Evolutionary conservation across 208 protist species (phyloP), one percentile per base, ranked within the genome.

Genomic region (Wallacemonas sp.): DNA sequence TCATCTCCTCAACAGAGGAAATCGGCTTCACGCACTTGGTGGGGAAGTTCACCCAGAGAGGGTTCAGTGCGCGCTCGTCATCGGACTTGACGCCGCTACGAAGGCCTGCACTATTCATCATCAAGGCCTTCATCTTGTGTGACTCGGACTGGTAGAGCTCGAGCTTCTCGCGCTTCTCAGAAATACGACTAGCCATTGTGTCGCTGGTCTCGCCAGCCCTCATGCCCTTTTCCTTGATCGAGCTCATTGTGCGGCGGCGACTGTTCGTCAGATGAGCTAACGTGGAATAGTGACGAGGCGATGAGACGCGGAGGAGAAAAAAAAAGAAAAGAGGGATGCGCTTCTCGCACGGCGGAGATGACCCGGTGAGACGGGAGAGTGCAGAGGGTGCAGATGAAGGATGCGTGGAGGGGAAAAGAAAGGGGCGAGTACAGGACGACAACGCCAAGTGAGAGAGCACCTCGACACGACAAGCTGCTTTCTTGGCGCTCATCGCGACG

Each of bases 111-210:
- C 85, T 88, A 69, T 85, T 92, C 77, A 86, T 88, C 73, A 92
- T 80, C 55, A 92, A 73, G 5, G 81, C 66, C 62, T 92, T 92
- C 85, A 92, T 92, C 41, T 78, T 83, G 77, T 92, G 85, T 32
- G 85, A 92, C 17, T 85, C 76, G 24, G 81, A 88, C 55, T 92
- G 85, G 66, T 92, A 88, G 6, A 92, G 42, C 77, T 92, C 79
- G 17, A 92, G 71, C 55, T 79, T 78, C 37, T 86, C 73, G 24
- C 79, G 75, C 36, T 76, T 73, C 1, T 59, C 54, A 1, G 65
- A 76, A 63, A 91, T 83, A n/a, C 41, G 62, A 4, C 4, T 29
- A 19, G 76, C 60, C 38, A 91, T 68, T 21, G 60, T 61, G 34
- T 64, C 60, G 33, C 68, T 65, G n/a, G 64, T 61, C 46, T 69